Conservation (phyloP, 2,329 filamentous ascomycete genomes). For the Colletotrichum sp. region DNA sequence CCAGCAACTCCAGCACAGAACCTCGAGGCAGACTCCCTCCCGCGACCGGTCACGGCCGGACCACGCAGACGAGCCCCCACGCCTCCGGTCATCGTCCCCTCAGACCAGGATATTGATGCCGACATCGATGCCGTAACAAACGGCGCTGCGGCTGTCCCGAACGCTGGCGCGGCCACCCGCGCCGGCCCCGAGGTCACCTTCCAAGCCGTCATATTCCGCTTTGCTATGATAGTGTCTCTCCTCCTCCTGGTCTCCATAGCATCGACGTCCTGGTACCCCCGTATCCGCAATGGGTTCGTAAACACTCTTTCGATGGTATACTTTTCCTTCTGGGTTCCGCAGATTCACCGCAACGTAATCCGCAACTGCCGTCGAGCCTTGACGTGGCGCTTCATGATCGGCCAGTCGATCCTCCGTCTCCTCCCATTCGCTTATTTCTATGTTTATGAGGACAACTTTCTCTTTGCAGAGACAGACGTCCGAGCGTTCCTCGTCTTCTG, state of each 20-base stretch:
- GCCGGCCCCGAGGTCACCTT: slow-evolving; percentile 43
- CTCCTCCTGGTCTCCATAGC: slow-evolving; percentile 64
- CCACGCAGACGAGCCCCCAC: slow-evolving; percentile 28
- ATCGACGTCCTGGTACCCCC: slow-evolving; percentile 64
- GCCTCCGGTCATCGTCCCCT: slow-evolving; percentile 63
- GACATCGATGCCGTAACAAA: slow-evolving; percentile 49
- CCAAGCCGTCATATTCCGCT: slow-evolving; percentile 61
- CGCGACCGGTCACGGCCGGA: slow-evolving; percentile 43
- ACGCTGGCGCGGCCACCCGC: slow-evolving; percentile 6
- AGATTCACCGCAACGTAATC: slow-evolving; percentile 88
- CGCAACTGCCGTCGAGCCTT: slow-evolving; percentile 91
- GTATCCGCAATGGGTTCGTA: slow-evolving; percentile 59
- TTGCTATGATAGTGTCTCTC: slow-evolving; percentile 59
- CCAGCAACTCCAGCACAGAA: slow-evolving; percentile 28
- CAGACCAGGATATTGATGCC: slow-evolving; percentile 67
- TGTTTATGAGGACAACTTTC: slow-evolving; percentile 75
- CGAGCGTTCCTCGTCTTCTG: slow-evolving; percentile 67
- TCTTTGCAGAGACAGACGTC: slow-evolving; percentile 76
- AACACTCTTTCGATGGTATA: slow-evolving; percentile 75
- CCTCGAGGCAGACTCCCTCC: slow-evolving; percentile 36
- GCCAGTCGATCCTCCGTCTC: slow-evolving; percentile 80
- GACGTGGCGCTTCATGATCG: slow-evolving; percentile 88
- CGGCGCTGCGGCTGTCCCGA: slow-evolving; percentile 29
- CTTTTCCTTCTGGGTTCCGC: slow-evolving; percentile 89
- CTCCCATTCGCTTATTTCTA: slow-evolving; percentile 89